A percentile compares a stretch with the other conserved stretches of the same genome.
These are phyloP conservation scores for Hortiboletus rubellus DNA, from an alignment of 1,284 basidiomycete species.

Conservation along the genomic window DNA sequence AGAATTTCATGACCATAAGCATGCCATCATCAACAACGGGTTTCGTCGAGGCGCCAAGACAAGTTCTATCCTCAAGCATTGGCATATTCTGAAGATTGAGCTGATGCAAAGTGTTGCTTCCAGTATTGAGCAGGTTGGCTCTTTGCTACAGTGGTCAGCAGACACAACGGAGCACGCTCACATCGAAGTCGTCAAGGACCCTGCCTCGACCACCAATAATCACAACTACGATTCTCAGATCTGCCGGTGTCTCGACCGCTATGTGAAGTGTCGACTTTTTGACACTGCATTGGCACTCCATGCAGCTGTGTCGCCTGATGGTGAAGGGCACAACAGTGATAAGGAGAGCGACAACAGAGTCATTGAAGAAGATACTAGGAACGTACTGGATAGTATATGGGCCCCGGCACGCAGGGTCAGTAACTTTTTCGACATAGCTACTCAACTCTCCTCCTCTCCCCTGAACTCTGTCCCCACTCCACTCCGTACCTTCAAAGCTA, in stretches of 20 bases:
- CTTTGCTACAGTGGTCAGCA: slow-evolving; percentile 33
- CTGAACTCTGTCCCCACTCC: not conserved
- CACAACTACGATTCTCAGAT: slow-evolving; percentile 34
- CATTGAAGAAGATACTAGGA: not conserved
- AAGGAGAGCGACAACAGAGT: too few species aligned
- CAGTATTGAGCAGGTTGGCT: slow-evolving; percentile 27
- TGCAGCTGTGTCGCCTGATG: too few species aligned
- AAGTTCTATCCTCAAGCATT: not conserved
- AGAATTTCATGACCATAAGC: slow-evolving; percentile 1
- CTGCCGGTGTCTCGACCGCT: slow-evolving; percentile 25
- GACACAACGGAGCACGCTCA: slow-evolving; percentile 35
- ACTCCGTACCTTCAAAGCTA: slow-evolving; percentile 15
- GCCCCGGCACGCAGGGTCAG: not conserved
- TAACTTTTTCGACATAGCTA: slow-evolving; percentile 1
- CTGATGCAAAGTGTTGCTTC: slow-evolving; percentile 35
- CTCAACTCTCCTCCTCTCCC: slow-evolving; percentile 10
- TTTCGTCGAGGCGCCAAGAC: not conserved
- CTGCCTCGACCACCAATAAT: slow-evolving; percentile 26
- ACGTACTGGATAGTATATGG: not conserved
- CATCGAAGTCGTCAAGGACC: slow-evolving; percentile 34
- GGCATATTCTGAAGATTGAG: slow-evolving; percentile 28
- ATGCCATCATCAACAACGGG: slow-evolving; percentile 11
- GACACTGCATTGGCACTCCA: slow-evolving; percentile 25
- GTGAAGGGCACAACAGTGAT: too few species aligned
- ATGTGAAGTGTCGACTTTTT: slow-evolving; percentile 30